phyloP scores from a whole-genome alignment of 2,329 filamentous ascomycete species.

The Verticillium dahliae region DNA sequence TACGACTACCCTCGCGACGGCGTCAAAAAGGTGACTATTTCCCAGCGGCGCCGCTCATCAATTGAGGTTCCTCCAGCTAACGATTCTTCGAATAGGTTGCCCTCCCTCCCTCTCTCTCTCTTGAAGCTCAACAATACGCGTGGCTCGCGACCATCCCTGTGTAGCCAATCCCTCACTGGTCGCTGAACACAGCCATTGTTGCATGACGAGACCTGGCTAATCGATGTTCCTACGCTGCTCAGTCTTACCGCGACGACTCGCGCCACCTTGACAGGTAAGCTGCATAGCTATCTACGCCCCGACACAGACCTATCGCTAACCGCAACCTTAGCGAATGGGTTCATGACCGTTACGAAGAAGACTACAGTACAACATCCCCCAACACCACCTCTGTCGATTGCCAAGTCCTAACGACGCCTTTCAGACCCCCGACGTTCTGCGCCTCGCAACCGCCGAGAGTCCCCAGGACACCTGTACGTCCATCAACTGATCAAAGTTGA shows the following conservation, averaged over 20 bases:
- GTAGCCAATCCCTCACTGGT: neutral
- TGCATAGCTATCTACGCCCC: neutral
- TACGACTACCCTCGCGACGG: conserved; percentile 67
- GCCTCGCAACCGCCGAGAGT: conserved; percentile 34
- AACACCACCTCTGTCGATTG: neutral
- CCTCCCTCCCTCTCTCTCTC: conserved; percentile 11
- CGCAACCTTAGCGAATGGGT: conserved; percentile 70
- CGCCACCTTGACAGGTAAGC: conserved; percentile 66
- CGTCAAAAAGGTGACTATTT: conserved; percentile 70
- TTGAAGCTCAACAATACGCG: conserved; percentile 2
- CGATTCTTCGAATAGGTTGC: conserved; percentile 7
- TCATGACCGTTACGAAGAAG: conserved; percentile 79
- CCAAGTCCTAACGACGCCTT: conserved; percentile 6
- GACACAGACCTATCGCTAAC: neutral
- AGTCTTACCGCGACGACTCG: conserved; percentile 56
- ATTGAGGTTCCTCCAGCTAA: conserved; percentile 5
- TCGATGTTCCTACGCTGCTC: conserved; percentile 32
- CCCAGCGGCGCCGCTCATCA: neutral
- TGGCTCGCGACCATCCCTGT: neutral
- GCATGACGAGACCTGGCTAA: conserved; percentile 21
- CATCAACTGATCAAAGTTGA: neutral
- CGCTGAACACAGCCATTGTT: conserved; percentile 3
- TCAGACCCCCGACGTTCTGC: conserved; percentile 33
- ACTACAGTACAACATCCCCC: conserved; percentile 39
- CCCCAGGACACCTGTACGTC: conserved; percentile 30